Evolutionary conservation across 2,329 filamentous ascomycete genomes (phyloP), one percentile per base, ranked within the genome.

Genomic region (Talaromyces islandicus): DNA sequence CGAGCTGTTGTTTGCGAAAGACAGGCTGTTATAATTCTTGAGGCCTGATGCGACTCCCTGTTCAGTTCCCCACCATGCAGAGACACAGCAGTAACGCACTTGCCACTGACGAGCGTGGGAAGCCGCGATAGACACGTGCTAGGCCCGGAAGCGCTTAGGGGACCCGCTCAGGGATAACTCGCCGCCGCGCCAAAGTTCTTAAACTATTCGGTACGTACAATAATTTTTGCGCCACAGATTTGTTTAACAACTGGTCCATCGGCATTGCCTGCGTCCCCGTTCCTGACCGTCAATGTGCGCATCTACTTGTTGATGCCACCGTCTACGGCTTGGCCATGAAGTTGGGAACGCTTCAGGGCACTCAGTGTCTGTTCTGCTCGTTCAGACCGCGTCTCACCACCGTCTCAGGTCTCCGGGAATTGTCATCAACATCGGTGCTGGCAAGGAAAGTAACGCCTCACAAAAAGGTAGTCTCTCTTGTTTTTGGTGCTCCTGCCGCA

Each of bases 281-380:
- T 7, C 17, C 35, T 38, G 32, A 5, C 11, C 24, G 11, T 24
- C 43, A 46, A 46, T 46, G 43, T 46, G 19, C 19, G 6, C 43
- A 46, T 46, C 9, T 21, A 4, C 43, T 46, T 46, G 21, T 46
- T 46, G 9, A 46, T 12, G 30, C 21, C 9, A 14, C 24, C 35
- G 29, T 35, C 4, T 14, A 43, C 1, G 48, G 29, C 29, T 51
- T 57, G 68, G 70, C 70, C 66, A 80, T 80, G 78, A 75, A 70
- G 70, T 64, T 68, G 71, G 73, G 75, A 67, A 67, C 66, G 58
- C 66, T 65, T 57, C 70, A 63, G 66, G 68, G 70, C 65, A 71
- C 69, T 54, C 67, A 68, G 67, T 79, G 77, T 71, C 70, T 78
- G 41, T 69, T 78, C 64, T 77, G 76, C 68, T 65, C 71, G 30